Evolutionary conservation across 495 filamentous ascomycete species (phyloP).

Genomic region (Choiromyces venosus): DNA sequence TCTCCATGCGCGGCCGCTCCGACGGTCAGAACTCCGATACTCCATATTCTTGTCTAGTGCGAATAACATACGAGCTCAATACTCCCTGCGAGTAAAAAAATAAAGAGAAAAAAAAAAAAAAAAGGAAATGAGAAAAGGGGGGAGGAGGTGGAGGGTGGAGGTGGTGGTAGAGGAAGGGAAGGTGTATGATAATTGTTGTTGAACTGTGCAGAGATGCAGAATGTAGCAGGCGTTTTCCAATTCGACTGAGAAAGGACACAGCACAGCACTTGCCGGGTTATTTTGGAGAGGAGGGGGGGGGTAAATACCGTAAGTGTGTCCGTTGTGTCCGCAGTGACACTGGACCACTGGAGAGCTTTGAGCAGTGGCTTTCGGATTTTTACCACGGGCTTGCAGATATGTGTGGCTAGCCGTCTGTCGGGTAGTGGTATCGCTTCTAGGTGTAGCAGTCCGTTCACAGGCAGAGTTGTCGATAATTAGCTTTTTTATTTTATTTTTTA

Average conservation of each 20-base stretch:
- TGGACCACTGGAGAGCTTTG: background rate
- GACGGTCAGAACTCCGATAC: background rate
- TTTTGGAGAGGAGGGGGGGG: background rate
- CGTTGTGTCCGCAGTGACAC: background rate
- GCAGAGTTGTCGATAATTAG: slow-evolving; percentile 20
- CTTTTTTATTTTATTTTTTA: slow-evolving; percentile 10
- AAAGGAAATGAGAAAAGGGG: background rate
- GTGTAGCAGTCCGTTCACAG: slow-evolving; percentile 37
- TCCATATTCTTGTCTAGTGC: background rate
- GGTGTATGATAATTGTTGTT: slow-evolving; percentile 4
- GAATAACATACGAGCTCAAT: slow-evolving; percentile 1
- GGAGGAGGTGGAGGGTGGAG: background rate
- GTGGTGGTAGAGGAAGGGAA: slow-evolving; percentile 1
- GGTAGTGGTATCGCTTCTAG: slow-evolving; percentile 37
- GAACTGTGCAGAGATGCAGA: slow-evolving; percentile 1
- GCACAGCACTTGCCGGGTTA: slow-evolving; percentile 1
- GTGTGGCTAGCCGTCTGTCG: slow-evolving; percentile 35
- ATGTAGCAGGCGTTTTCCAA: background rate
- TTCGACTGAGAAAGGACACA: background rate
- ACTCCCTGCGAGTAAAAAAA: background rate
- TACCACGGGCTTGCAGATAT: slow-evolving; percentile 20
- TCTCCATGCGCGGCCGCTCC: background rate
- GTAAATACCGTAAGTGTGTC: background rate
- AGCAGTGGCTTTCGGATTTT: slow-evolving; percentile 1
- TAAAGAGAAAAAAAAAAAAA: background rate